A percentile compares a stretch with the other conserved stretches of the same genome.
Evolutionary conservation across 116 monocot genomes (phyloP).

Genomic region (Thalassia testudinum): DNA sequence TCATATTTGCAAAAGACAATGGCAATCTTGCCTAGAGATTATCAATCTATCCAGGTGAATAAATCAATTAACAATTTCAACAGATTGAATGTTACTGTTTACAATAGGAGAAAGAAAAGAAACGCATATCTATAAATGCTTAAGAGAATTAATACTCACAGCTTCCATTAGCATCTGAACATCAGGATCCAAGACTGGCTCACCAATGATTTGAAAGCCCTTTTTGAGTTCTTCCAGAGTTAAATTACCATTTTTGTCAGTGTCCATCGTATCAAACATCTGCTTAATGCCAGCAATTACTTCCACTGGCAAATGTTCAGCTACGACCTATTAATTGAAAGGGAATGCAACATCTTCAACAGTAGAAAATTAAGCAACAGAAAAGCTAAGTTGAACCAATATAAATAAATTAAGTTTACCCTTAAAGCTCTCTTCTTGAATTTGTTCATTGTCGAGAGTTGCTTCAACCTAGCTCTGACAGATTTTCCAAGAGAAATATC

Average conservation of each 20-base stretch:
- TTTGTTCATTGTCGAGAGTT: conserved; percentile 74
- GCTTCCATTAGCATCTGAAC: conserved; percentile 72
- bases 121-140: background rate
- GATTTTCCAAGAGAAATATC: conserved; percentile 61
- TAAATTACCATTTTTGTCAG: conserved; percentile 51
- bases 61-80: too few species aligned
- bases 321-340: conserved; percentile 31
- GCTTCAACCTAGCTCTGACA: conserved; percentile 44
- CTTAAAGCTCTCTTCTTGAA: conserved; percentile 72
- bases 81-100: too few species aligned
- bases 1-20: too few species aligned
- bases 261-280: conserved; percentile 69
- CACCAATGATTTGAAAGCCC: conserved; percentile 38
- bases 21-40: too few species aligned
- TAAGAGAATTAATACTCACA: conserved; percentile 17
- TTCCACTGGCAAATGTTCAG: conserved; percentile 53
- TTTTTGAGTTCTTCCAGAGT: conserved; percentile 58
- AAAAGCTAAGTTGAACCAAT: too few species aligned
- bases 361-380: too few species aligned
- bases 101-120: too few species aligned
- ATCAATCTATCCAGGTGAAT: too few species aligned
- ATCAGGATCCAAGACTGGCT: conserved; percentile 35
- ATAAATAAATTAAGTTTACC: conserved; percentile 25
- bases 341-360: too few species aligned
- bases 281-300: conserved; percentile 50